A percentile compares a stretch with the other conserved stretches of the same genome.
These are phyloP conservation scores for Morella rubra DNA, from an alignment of 306 rosid genomes.

Conservation along the genomic window DNA sequence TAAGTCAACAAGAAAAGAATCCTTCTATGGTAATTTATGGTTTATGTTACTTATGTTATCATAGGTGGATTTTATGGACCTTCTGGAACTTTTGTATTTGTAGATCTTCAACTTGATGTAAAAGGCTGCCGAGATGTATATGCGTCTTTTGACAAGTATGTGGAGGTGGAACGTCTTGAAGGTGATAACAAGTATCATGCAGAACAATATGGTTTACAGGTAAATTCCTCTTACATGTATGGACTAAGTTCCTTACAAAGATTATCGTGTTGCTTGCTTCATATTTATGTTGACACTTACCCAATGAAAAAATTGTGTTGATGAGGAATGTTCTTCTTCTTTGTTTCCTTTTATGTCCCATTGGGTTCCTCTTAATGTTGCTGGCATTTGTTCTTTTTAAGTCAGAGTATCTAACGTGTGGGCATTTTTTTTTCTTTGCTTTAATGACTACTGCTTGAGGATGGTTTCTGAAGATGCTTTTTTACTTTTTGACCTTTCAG, in stretches of 20 bases:
- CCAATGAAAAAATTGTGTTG: too few relatives aligned
- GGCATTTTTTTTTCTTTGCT: not conserved
- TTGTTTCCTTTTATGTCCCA: not conserved
- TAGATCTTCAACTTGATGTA: constrained; percentile 96
- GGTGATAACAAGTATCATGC: constrained; percentile 97
- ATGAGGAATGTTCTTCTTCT: too few relatives aligned
- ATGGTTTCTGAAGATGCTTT: not conserved
- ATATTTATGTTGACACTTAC: not conserved
- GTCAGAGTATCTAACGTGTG: not conserved
- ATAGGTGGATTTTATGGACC: not conserved
- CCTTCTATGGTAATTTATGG: constrained; percentile 76
- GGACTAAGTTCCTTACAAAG: not conserved
- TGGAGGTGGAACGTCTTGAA: constrained; percentile 89
- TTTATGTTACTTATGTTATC: constrained; percentile 7
- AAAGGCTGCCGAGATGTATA: constrained; percentile 92
- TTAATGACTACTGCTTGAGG: not conserved
- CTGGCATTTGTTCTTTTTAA: not conserved
- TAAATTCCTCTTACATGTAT: constrained; percentile 9
- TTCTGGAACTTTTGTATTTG: constrained; percentile 13
- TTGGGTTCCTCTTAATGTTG: not conserved
- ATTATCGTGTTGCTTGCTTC: not conserved
- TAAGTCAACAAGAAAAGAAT: constrained; percentile 89
- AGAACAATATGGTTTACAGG: constrained; percentile 85
- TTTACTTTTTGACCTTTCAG: constrained; percentile 38
- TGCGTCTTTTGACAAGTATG: constrained; percentile 92